Evolutionary conservation across 2,329 filamentous ascomycete genomes (phyloP).

Genomic region (Cryphonectria japonica): DNA sequence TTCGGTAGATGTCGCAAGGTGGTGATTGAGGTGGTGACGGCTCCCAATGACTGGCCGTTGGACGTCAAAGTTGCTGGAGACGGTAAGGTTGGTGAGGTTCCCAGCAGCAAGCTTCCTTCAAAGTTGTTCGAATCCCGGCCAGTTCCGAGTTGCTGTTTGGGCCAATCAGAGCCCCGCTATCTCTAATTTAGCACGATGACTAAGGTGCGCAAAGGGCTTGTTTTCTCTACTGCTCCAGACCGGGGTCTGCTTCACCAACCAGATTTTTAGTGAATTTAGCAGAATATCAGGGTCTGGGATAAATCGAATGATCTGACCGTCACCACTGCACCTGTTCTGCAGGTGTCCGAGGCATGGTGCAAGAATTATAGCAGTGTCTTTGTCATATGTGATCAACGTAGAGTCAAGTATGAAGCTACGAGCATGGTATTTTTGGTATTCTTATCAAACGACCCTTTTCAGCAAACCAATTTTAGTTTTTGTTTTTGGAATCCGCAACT

Average conservation of each 20-base stretch:
- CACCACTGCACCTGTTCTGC: conserved; percentile 7
- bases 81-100: conserved; percentile 29
- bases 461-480: background rate
- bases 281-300: background rate
- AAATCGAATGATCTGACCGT: conserved; percentile 15
- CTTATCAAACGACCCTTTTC: background rate
- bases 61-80: conserved; percentile 32
- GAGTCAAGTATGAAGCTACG: background rate
- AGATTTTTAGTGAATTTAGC: background rate
- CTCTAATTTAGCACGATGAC: conserved; percentile 16
- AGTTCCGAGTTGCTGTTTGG: conserved; percentile 22
- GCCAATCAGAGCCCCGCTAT: conserved; percentile 28
- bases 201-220: background rate
- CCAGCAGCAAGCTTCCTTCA: conserved; percentile 21
- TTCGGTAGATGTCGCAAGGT: conserved; percentile 39
- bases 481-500: conserved; percentile 13
- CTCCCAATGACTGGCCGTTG: conserved; percentile 41
- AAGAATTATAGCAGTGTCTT: background rate
- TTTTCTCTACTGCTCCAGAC: background rate
- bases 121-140: conserved; percentile 28
- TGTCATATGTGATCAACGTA: background rate
- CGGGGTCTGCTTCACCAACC: background rate
- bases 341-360: background rate
- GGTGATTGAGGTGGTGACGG: conserved; percentile 43
- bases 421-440: background rate